Conservation (phyloP, 163 green algal genomes). For the Botryococcus braunii region DNA sequence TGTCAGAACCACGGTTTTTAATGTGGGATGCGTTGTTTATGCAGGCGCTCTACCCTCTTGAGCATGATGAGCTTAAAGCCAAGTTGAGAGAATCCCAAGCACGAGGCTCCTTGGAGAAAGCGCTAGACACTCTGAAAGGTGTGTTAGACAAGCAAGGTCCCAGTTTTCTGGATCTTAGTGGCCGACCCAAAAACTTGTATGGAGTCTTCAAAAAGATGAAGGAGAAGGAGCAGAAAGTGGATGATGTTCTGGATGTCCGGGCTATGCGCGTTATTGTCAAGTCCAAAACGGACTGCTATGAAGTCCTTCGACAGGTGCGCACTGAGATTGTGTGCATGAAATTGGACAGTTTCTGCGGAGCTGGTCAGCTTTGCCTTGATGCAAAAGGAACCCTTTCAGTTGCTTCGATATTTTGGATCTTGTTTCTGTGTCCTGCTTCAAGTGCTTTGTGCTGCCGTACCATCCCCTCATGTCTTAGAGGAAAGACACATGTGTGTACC, state of each 20-base stretch:
- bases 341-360: too few relatives aligned
- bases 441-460: not conserved
- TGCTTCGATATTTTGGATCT: too few relatives aligned
- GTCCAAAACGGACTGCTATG: conserved; percentile 75
- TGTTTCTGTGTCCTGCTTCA: too few relatives aligned
- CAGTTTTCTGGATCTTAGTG: conserved; percentile 62
- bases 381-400: too few relatives aligned
- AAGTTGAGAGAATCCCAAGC: conserved; percentile 24
- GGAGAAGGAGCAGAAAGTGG: conserved; percentile 30
- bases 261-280: conserved; percentile 79
- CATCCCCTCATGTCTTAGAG: too few relatives aligned
- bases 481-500: too few relatives aligned
- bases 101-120: conserved; percentile 24
- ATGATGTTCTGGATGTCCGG: conserved; percentile 69
- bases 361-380: too few relatives aligned
- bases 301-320: conserved; percentile 49
- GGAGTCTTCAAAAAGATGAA: conserved; percentile 78
- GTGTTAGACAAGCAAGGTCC: not conserved
- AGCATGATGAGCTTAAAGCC: conserved; percentile 39
- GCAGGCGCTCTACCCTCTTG: conserved; percentile 43
- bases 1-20: not conserved
- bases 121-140: conserved; percentile 42
- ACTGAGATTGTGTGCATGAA: too few relatives aligned
- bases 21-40: not conserved
- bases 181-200: conserved; percentile 83